Base-by-base conservation (phyloP, 2,329 filamentous ascomycete genomes). In the Aspergillus puulaauensis region DNA sequence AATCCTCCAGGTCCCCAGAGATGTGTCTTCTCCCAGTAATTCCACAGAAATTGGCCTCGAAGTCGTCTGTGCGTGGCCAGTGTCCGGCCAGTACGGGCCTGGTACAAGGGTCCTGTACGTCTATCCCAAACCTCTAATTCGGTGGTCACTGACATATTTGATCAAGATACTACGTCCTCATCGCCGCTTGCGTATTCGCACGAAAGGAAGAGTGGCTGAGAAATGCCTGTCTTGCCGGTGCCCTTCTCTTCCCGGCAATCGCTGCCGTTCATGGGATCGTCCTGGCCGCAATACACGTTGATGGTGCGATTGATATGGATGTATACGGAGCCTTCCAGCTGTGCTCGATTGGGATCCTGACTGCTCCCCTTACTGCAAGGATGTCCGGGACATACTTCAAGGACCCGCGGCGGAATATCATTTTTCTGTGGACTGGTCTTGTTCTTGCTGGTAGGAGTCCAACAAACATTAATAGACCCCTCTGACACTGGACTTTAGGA, bases 311-410 rank as follows among this genome's bases (percentile, higher is more conserved):
- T 24, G 52, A 54, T 48, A 54, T 54, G 52, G 52, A 54, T 24
- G 43, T 54, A 4, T 54, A 54, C 21, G 52, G 52, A 6, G 52
- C 52, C 5, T 54, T 54, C 23, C 52, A 54, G 21, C 15, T 54
- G 15, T 54, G 52, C 24, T 54, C 52, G 23, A 48, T 54, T n/a
- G 52, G 52, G n/a, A 54, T 54, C 17, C 23, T 54, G 21, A 54
- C 52, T 6, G 52, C 52, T 14, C 52, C 52, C 11, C 52, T 54
- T 31, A 54, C 52, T 4, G 52, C 43, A 23, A 54, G 52, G 14
- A 47, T 54, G 52, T 54, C 52, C 1, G 33, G 43, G 3, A 54
- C 52, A n/a, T 54, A 54, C 33, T 48, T 54, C 43, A 54, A 47
- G n/a, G 52, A 54, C 8, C 52, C 52, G 1, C 43, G 52, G 2